These are phyloP conservation scores for Cutaneotrichosporon daszewskae DNA, from an alignment of 1,284 basidiomycete genomes.

Conservation along the genomic window DNA sequence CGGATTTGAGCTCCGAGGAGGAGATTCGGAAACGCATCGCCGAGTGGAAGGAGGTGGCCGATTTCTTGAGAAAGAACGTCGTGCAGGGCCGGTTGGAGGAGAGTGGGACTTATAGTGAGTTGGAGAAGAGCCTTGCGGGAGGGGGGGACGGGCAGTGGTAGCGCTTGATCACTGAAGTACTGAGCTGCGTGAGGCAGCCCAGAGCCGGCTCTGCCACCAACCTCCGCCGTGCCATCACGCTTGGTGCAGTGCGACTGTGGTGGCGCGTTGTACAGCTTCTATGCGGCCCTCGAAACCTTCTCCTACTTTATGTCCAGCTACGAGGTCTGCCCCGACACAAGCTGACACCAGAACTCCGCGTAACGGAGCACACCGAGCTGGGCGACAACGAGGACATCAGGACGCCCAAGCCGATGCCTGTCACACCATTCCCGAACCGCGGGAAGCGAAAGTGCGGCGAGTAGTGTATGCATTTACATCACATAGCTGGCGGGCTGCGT, in stretches of 20 bases:
- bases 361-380: constrained; percentile 43
- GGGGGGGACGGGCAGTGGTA: not conserved
- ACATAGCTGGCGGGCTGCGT: too few relatives aligned
- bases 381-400: constrained; percentile 41
- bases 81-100: constrained; percentile 43
- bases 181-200: not conserved
- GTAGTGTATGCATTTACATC: too few relatives aligned
- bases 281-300: not conserved
- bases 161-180: constrained; percentile 2
- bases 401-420: constrained; percentile 31
- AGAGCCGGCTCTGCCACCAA: too few relatives aligned
- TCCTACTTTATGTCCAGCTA: not conserved
- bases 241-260: not conserved
- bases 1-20: constrained; percentile 19
- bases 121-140: not conserved
- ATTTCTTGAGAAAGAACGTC: constrained; percentile 41
- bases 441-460: too few relatives aligned
- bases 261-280: too few relatives aligned
- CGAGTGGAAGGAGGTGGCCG: constrained; percentile 45
- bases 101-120: constrained; percentile 35
- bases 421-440: constrained; percentile 43
- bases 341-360: constrained; percentile 37
- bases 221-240: too few relatives aligned
- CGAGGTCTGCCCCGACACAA: not conserved
- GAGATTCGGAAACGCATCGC: constrained; percentile 37